These are phyloP conservation scores for Suillus bovinus DNA, from an alignment of 768 basidiomycete genomes.

Conservation along the genomic window DNA sequence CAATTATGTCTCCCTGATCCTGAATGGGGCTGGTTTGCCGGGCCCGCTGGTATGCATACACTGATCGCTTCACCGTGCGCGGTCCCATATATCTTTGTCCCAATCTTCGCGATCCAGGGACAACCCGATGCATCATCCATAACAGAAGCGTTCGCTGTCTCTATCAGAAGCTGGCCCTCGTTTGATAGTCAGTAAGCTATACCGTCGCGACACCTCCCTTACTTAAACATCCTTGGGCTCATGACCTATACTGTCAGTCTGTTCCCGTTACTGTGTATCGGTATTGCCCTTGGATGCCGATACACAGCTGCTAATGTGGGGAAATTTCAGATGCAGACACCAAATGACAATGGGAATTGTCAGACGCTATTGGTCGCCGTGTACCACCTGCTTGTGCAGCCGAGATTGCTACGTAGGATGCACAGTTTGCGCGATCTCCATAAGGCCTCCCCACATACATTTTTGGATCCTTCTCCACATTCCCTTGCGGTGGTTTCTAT, in stretches of 20 bases:
- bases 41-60: constrained; percentile 31
- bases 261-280: background rate
- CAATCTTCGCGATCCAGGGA: background rate
- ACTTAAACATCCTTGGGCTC: background rate
- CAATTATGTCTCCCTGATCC: too few species aligned
- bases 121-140: background rate
- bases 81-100: background rate
- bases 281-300: background rate
- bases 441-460: too few species aligned
- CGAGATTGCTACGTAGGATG: background rate
- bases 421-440: background rate
- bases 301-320: background rate
- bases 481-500: background rate
- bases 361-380: background rate
- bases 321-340: background rate
- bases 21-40: constrained; percentile 29
- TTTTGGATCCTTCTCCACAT: background rate
- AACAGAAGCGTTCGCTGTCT: background rate
- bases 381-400: background rate
- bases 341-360: background rate
- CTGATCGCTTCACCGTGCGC: background rate
- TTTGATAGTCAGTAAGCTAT: background rate
- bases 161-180: background rate
- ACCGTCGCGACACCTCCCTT: background rate
- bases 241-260: background rate